Conservation (phyloP, 2,329 filamentous ascomycete species). For the Penicillium sp. region DNA sequence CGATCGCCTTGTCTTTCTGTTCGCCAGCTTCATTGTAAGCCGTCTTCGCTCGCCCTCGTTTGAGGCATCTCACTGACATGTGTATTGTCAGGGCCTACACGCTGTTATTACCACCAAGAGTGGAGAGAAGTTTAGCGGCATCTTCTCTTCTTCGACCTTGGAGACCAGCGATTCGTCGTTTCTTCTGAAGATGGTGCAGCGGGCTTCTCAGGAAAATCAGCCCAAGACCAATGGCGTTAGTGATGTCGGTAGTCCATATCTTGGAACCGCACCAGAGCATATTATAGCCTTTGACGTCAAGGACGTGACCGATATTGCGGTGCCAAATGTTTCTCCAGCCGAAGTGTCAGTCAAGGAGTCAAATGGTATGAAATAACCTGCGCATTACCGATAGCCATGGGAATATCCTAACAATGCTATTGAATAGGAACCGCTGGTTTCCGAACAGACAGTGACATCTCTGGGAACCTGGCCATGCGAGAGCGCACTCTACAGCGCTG, state of each 20-base stretch:
- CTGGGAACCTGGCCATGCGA: constrained; percentile 64
- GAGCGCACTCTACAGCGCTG: constrained; percentile 79
- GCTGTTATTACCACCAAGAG: constrained; percentile 57
- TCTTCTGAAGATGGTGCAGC: constrained; percentile 65
- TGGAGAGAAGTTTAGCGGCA: constrained; percentile 60
- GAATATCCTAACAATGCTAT: neutral
- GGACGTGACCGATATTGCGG: constrained; percentile 57
- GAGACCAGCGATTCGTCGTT: constrained; percentile 55
- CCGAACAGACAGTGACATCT: constrained; percentile 85
- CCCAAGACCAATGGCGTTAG: constrained; percentile 43
- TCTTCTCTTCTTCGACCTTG: constrained; percentile 57
- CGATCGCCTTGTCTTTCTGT: constrained; percentile 58
- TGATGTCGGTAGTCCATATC: constrained; percentile 38
- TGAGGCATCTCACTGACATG: constrained; percentile 16
- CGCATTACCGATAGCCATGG: neutral
- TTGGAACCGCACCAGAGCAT: constrained; percentile 46
- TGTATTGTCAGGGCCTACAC: constrained; percentile 53
- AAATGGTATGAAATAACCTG: constrained; percentile 53
- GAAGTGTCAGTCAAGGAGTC: constrained; percentile 52
- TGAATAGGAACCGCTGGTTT: constrained; percentile 66
- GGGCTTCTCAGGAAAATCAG: constrained; percentile 40
- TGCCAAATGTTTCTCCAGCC: constrained; percentile 53
- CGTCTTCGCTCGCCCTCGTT: neutral
- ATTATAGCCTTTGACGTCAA: constrained; percentile 61
- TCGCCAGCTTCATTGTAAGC: constrained; percentile 59